Evolutionary conservation across 805 yeast species (phyloP), one percentile per base, ranked within the genome.

Genomic region (Wickerhamiella spandovensis): DNA sequence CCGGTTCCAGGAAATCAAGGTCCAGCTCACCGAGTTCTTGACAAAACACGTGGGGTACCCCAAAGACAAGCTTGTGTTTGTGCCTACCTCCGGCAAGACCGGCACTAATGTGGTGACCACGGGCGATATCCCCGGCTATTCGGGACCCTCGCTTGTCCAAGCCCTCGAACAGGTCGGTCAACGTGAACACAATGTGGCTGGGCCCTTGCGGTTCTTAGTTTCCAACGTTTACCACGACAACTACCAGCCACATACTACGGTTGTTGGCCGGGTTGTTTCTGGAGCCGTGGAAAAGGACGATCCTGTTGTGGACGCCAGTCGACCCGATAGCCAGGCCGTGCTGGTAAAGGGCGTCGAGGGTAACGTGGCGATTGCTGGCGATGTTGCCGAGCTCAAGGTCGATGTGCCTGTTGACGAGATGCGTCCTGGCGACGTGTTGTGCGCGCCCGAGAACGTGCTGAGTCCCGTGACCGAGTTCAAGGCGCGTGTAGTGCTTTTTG

Each of bases 201-300:
- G 51, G 54, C 56, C 59, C 4, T 77, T 86, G 54, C 66, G 76
- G 10, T 69, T 86, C 61, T 73, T 82, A 1, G 73, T 83, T 3
- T 72, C 79, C 51, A 95, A 88, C 57, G 74, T 81, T 0, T 71
- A 68, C 54, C 73, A 76, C 15, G 68, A 75, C 10, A 69, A 69
- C 38, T 72, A 74, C 28, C 76, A 70, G 30, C 67, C 71, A 5
- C 75, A 77, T 53, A 66, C 82, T 25, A 66, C 72, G 1, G 66
- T 84, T 8, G 65, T 73, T 30, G 95, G 95, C 2, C 73, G 86
- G 50, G 71, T 85, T 1, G 74, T 77, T 47, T 68, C 80, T 13
- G 96, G 96, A 1, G 62, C 71, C 5, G 70, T 85, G 35, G 86
- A 83, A 64, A 73, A 76, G 1, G 92, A 89, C 22, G 87, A 86